phyloP scores from a whole-genome alignment of 192 early-diverging fungal species.

The Coemansia guatemalensis region DNA sequence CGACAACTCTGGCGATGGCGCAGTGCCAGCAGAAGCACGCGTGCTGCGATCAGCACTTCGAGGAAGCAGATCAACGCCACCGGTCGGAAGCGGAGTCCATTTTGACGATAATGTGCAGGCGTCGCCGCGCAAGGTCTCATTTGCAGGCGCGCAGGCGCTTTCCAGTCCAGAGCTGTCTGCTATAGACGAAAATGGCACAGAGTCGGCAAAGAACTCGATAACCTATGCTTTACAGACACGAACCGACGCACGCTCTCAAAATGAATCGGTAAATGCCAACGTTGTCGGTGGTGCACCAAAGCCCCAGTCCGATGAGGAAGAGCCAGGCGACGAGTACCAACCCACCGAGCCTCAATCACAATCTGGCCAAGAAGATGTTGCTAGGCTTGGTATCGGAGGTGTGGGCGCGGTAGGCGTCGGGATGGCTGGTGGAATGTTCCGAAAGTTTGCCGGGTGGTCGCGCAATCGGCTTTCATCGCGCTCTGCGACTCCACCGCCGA shows the following conservation, averaged over 20 bases:
- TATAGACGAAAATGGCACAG: background rate
- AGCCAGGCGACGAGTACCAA: constrained; percentile 1
- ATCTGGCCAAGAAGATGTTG: background rate
- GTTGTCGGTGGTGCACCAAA: background rate
- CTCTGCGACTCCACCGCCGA: constrained; percentile 15
- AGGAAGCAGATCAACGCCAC: constrained; percentile 14
- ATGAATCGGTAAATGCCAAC: background rate
- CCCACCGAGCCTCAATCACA: background rate
- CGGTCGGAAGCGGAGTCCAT: background rate
- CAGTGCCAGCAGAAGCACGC: constrained; percentile 12
- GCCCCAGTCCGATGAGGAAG: background rate
- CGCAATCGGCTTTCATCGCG: constrained; percentile 20
- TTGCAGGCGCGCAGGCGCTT: constrained; percentile 10
- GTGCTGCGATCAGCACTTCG: constrained; percentile 34
- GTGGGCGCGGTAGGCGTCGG: constrained; percentile 19
- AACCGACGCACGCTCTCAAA: background rate
- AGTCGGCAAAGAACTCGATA: constrained; percentile 8
- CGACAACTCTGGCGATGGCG: constrained; percentile 8
- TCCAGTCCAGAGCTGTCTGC: constrained; percentile 8
- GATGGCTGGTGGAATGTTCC: constrained; percentile 30
- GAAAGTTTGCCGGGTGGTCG: constrained; percentile 37
- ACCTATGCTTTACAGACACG: constrained; percentile 2
- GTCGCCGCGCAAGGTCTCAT: constrained; percentile 19
- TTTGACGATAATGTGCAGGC: constrained; percentile 2
- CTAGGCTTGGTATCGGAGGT: background rate